Evolutionary conservation across 768 basidiomycete genomes (phyloP), one percentile per base, ranked within the genome.

Genomic region (Flagelloscypha sp.): DNA sequence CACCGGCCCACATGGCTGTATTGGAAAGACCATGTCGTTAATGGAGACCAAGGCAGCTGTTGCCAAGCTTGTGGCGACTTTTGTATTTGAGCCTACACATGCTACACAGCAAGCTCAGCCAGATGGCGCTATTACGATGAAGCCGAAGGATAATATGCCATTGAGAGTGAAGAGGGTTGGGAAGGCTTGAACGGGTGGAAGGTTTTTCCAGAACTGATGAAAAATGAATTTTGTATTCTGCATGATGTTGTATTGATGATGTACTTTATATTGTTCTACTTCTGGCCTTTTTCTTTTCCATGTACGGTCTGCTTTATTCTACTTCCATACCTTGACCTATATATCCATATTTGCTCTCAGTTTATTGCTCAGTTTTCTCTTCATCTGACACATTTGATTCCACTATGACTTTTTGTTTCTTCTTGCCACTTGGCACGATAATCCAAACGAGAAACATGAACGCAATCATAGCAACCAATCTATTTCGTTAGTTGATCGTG

Each of bases 21-120:
- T 70, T 28, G 67, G 66, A 11, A 65, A 62, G 48, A 68, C 66
- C 0, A 70, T 69, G 68, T 54, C 65, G 0, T 55, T 70, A 27
- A 54, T 61, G 33, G 67, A 70, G 45, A 68, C 69, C 67, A 68
- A 68, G 46, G 62, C 62, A 25, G 58, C 67, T 4, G 45, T 66
- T n/a, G 65, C 49, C 61, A 63, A 30, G 4, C 40, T 68, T 11
- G 58, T 69, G 23, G 50, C 58, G 2, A 60, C 65, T 34, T 72
- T 72, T 36, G 56, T 57, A 20, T 70, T 70, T 37, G 62, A 62
- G 36, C 66, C 65, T 23, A 58, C 61, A 22, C 63, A 61, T 39
- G 45, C 50, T n/a, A 63, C 59, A 7, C 66, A 69, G 42, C 50
- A 54, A 1, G 55, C 58, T 4, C 52, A 63, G 9, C 66, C 66